Base-by-base conservation (phyloP, 345 rosid species). In the Hibiscus trionum region DNA sequence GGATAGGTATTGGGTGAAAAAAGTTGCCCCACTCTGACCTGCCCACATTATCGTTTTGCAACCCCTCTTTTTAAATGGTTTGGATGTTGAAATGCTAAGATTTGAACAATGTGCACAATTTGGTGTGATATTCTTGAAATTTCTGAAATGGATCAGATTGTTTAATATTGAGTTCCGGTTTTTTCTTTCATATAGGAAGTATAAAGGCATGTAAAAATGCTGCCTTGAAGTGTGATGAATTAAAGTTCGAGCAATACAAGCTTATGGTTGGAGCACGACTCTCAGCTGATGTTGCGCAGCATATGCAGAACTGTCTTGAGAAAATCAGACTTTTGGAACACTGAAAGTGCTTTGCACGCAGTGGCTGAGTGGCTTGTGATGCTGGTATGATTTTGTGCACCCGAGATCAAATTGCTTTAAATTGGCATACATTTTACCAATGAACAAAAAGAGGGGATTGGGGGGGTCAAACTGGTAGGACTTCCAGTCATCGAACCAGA, bases 201-300 rank as follows among this genome's bases (percentile, higher is more conserved):
- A 79, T 88, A 42, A 84, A 72, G 79, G 91, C 96, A 26, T 90
- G 96, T 78, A 90, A 72, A 82, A 82, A 67, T 11, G 82, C 85
- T 19, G 95, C 91, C 0, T 73, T 88, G 82, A 88, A 89, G 83
- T 91, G 91, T 63, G 98, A 91, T n/a, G 88, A 82, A 35, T 72
- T 75, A 47, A 94, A 91, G 71, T 91, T 90, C 69, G 88, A 88
- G 73, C 93, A 88, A 33, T 75, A 84, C 82, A 88, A 80, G 78
- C 87, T 88, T 33, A 70, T 66, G 4, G 79, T 31, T 27, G 82
- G 93, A 12, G 76, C 79, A 9, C 69, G 42, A 11, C 78, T 84
- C 75, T 83, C 91, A 2, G 82, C 82, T 2, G 91, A 85, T 19
- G 87, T 76, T 66, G 47, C 53, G 66, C 87, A 82, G 73, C 83